A percentile compares a stretch with the other conserved stretches of the same genome.
Conservation (phyloP, 2,329 filamentous ascomycete species). For the Sporothrix dimorphospora region DNA sequence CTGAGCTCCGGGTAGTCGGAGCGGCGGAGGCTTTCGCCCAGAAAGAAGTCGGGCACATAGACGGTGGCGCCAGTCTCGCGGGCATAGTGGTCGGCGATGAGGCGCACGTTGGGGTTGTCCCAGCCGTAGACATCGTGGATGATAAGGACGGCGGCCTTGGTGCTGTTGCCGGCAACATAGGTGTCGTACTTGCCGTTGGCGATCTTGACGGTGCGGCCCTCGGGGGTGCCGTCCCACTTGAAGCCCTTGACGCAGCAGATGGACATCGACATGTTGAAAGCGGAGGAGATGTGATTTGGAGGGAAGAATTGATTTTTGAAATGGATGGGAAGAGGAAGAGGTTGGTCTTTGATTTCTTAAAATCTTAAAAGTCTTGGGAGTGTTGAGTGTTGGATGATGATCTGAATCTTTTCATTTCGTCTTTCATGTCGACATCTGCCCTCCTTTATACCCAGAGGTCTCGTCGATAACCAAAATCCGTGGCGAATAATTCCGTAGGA, state of each 20-base stretch:
- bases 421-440: neutral
- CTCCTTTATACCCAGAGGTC: slow-evolving; percentile 11
- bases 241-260: slow-evolving; percentile 45
- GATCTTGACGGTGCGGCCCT: slow-evolving; percentile 45
- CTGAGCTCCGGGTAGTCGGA: slow-evolving; percentile 33
- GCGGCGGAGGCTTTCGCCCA: slow-evolving; percentile 39
- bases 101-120: slow-evolving; percentile 51
- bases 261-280: slow-evolving; percentile 24
- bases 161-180: slow-evolving; percentile 47
- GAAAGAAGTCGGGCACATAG: slow-evolving; percentile 55
- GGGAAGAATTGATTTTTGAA: neutral
- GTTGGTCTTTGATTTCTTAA: neutral
- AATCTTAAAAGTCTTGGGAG: neutral
- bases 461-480: slow-evolving; percentile 22
- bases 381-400: neutral
- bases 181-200: slow-evolving; percentile 43
- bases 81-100: slow-evolving; percentile 55
- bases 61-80: slow-evolving; percentile 49
- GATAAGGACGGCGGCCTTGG: slow-evolving; percentile 50
- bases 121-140: slow-evolving; percentile 58
- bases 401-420: neutral
- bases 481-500: slow-evolving; percentile 18
- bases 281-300: too few species aligned
- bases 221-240: slow-evolving; percentile 44
- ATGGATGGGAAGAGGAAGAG: neutral